phyloP scores from a whole-genome alignment of 805 yeast species.

The Zygosaccharomyces kombuchaensis region DNA sequence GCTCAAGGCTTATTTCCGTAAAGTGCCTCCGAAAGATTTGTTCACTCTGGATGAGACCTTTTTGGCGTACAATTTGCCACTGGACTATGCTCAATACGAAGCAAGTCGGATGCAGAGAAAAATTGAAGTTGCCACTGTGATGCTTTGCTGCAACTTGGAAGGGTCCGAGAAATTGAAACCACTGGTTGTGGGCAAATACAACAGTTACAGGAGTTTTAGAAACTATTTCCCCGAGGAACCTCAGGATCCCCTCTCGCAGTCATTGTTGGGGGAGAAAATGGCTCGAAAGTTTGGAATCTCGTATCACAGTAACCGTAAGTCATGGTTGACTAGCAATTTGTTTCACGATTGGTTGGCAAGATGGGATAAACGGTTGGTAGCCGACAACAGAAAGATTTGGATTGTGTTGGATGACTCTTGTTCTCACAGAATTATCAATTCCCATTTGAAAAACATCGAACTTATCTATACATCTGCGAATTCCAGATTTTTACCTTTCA shows the following conservation, averaged over 20 bases:
- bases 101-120: constrained; percentile 35
- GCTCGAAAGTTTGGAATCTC: constrained; percentile 48
- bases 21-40: constrained; percentile 48
- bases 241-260: constrained; percentile 25
- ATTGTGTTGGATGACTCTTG: constrained; percentile 58
- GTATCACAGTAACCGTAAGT: constrained; percentile 56
- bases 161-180: constrained; percentile 63
- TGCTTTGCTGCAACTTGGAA: constrained; percentile 59
- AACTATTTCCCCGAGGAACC: constrained; percentile 34
- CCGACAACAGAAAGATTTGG: constrained; percentile 48
- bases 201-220: constrained; percentile 42
- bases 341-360: constrained; percentile 60
- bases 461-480: constrained; percentile 39
- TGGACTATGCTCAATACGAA: constrained; percentile 51
- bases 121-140: constrained; percentile 46
- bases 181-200: constrained; percentile 55
- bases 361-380: constrained; percentile 52
- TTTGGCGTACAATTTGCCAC: constrained; percentile 54
- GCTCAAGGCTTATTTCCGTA: constrained; percentile 43
- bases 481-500: constrained; percentile 52
- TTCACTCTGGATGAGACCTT: constrained; percentile 60
- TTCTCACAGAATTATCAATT: constrained; percentile 54
- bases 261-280: constrained; percentile 40
- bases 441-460: constrained; percentile 42
- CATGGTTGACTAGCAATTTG: constrained; percentile 59